Evolutionary conservation across 116 monocot genomes (phyloP), one percentile per base, ranked within the genome.

Genomic region (Papilionanthe hybrid): DNA sequence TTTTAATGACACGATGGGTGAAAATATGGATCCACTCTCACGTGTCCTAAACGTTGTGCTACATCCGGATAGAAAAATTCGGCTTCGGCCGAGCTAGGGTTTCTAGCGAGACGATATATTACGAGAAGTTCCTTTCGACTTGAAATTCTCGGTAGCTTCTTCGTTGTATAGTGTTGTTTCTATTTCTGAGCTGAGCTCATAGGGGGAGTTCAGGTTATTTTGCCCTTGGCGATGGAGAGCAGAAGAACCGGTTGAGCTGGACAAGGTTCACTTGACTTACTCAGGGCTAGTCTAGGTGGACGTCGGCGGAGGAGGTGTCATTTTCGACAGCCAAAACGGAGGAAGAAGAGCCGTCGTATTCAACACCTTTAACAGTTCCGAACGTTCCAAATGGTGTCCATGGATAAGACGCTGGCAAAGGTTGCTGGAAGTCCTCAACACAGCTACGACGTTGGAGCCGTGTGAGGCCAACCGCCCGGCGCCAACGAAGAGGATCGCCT

Each of bases 311-410:
- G 12, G 49, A 11, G 3, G 75, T 49, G 25, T 47, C 75, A 0
- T 75, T 49, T 19, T 47, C 49, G 75, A 0, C 20, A 45, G 75
- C n/a, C 13, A 49, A 17, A 9, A 10, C 20, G 65, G 44, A 28
- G 8, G 37, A 55, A 48, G 84, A 84, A 72, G 57, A 63, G 49
- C 87, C 87, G 29, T 84, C 87, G 58, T 55, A 79, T 15, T 88
- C 13, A 84, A 88, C 77, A 85, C 87, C n/a, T n/a, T 81, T n/a
- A 82, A 84, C 81, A 81, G 82, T 50, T 81, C 81, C 44, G 87
- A 19, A 76, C 82, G 25, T 88, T 88, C 79, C 81, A 77, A 23
- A 41, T 60, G 23, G 85, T 88, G 20, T 88, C 82, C 9, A 32
- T 84, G 75, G 87, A 88, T 50, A 88, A 82, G 80, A 82, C 82